These are phyloP conservation scores for Penicillium brasilianum DNA, from an alignment of 2,329 filamentous ascomycete species.

Conservation along the genomic window DNA sequence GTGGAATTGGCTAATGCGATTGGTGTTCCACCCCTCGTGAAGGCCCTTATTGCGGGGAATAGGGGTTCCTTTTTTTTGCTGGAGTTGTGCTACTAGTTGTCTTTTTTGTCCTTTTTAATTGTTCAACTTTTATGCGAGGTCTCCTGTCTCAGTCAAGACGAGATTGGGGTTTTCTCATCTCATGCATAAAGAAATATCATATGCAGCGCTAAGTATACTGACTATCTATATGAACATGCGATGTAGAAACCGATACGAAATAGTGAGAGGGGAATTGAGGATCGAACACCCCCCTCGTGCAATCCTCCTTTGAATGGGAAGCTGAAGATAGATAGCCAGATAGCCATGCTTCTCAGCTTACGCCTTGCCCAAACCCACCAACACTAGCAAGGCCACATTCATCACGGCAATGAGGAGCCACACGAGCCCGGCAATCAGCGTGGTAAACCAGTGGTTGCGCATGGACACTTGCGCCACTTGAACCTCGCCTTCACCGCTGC, in stretches of 20 bases:
- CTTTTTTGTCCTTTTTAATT: too few relatives aligned
- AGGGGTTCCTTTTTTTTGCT: not conserved
- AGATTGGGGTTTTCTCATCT: not conserved
- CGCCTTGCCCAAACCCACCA: slow-evolving; percentile 62
- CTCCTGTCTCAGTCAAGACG: not conserved
- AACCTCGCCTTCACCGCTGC: slow-evolving; percentile 33
- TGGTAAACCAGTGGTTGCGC: slow-evolving; percentile 72
- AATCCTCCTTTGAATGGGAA: not conserved
- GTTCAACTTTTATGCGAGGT: not conserved
- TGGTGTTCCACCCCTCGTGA: not conserved
- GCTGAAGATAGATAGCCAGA: not conserved
- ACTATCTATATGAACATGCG: not conserved
- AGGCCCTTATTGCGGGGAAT: not conserved
- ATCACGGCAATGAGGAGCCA: slow-evolving; percentile 77
- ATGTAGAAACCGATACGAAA: not conserved
- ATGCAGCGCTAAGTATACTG: slow-evolving; percentile 5
- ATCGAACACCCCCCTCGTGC: not conserved
- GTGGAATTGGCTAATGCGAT: slow-evolving; percentile 39
- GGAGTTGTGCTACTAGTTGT: not conserved
- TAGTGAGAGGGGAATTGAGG: not conserved
- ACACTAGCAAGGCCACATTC: slow-evolving; percentile 77
- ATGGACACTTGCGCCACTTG: slow-evolving; percentile 59
- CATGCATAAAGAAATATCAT: not conserved
- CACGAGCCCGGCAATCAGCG: slow-evolving; percentile 63
- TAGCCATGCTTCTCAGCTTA: slow-evolving; percentile 13